These are phyloP conservation scores for Herpetomonas samuelpessoai DNA, from an alignment of 208 protist species.

Conservation along the genomic window DNA sequence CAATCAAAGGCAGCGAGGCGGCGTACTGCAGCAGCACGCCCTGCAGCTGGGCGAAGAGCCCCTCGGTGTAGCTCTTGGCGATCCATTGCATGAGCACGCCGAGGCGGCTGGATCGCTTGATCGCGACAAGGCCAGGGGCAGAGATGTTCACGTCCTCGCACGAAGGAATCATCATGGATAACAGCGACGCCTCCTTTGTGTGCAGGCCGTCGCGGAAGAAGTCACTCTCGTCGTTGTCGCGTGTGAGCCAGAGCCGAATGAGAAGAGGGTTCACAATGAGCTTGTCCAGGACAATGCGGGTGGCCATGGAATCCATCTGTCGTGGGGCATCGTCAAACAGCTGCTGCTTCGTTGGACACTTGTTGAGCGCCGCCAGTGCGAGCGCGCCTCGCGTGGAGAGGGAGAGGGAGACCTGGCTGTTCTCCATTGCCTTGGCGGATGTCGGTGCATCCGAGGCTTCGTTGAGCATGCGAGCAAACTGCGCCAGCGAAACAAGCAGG, in stretches of 20 bases:
- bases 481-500: slow-evolving; percentile 51
- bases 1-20: slow-evolving; percentile 81
- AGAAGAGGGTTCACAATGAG: slow-evolving; percentile 87
- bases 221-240: slow-evolving; percentile 67
- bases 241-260: slow-evolving; percentile 79
- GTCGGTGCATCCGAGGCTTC: not conserved
- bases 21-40: slow-evolving; percentile 86
- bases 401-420: too few relatives aligned
- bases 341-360: slow-evolving; percentile 30
- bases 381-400: slow-evolving; percentile 15
- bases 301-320: slow-evolving; percentile 57
- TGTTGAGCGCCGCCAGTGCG: slow-evolving; percentile 19
- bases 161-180: slow-evolving; percentile 81
- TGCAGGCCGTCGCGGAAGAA: slow-evolving; percentile 79
- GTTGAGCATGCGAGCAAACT: slow-evolving; percentile 27
- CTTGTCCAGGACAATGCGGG: slow-evolving; percentile 67
- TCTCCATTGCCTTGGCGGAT: not conserved
- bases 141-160: slow-evolving; percentile 77
- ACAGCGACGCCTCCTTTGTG: slow-evolving; percentile 61
- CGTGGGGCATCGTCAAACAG: slow-evolving; percentile 52
- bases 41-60: slow-evolving; percentile 54
- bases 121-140: slow-evolving; percentile 66
- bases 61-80: slow-evolving; percentile 64
- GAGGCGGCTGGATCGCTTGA: slow-evolving; percentile 50
- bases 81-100: slow-evolving; percentile 74